Evolutionary conservation across 2,329 filamentous ascomycete genomes (phyloP).

Genomic region (Chalaropsis thielavioides): DNA sequence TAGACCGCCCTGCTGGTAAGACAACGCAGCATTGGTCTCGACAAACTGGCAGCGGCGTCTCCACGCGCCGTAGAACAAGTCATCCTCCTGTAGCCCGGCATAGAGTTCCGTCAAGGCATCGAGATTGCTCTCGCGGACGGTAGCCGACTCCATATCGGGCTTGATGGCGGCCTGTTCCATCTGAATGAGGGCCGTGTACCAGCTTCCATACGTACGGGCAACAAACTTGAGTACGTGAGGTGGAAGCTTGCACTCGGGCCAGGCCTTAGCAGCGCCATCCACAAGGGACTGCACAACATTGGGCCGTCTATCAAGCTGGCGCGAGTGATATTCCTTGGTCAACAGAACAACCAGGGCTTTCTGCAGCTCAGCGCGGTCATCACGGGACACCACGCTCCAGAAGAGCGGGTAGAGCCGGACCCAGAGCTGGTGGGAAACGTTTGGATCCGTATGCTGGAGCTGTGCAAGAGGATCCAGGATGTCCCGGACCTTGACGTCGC

Average conservation of each 20-base stretch:
- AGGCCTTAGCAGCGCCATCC: conserved; percentile 71
- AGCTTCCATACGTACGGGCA: conserved; percentile 85
- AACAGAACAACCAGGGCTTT: conserved; percentile 79
- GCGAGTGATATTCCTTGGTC: conserved; percentile 88
- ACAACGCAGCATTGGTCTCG: conserved; percentile 91
- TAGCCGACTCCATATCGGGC: conserved; percentile 69
- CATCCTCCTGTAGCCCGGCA: conserved; percentile 78
- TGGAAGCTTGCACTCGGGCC: conserved; percentile 79
- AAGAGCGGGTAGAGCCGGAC: conserved; percentile 79
- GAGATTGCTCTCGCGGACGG: conserved; percentile 81
- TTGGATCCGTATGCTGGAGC: conserved; percentile 75
- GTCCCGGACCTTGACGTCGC: conserved; percentile 76
- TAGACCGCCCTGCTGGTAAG: conserved; percentile 97
- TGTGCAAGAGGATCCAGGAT: conserved; percentile 81
- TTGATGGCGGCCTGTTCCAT: conserved; percentile 79
- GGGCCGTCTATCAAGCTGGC: conserved; percentile 85
- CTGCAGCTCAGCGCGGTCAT: conserved; percentile 81
- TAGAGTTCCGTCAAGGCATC: conserved; percentile 94
- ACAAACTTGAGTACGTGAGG: conserved; percentile 93
- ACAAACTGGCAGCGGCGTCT: conserved; percentile 87
- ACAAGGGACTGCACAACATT: conserved; percentile 91
- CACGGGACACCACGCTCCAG: conserved; percentile 76
- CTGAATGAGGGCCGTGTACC: conserved; percentile 88
- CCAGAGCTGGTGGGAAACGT: conserved; percentile 81
- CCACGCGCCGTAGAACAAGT: conserved; percentile 97